Evolutionary conservation across 2,329 filamentous ascomycete genomes (phyloP), one percentile per base, ranked within the genome.

Genomic region (Teratosphaeria gauchensis): DNA sequence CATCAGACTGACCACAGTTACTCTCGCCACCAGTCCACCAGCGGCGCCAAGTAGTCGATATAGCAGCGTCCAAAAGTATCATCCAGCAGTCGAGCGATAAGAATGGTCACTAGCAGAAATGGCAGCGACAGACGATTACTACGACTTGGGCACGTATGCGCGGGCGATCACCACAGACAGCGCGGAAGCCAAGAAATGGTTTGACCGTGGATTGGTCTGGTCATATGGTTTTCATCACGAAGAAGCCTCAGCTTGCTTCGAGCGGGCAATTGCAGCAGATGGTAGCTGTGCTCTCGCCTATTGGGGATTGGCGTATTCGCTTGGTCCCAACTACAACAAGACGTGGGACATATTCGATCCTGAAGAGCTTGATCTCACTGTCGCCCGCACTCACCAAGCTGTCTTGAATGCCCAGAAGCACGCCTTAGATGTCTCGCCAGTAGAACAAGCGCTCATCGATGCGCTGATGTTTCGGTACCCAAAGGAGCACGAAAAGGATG

Each of bases 271-370:
- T 33, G 69, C 71, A 1, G 68, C 75, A 53, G 86, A 89, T 61
- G 61, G 73, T 0, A 62, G 70, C 1, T 87, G 82, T 59, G 78
- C 80, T 32, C 83, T 89, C 76, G 85, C 83, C 2, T 81, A 86
- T 65, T 89, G 86, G 86, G 86, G 86, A 0, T 73, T 88, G 4
- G 84, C 88, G 0, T 91, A 88, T 68, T 78, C 85, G 1, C 74
- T 88, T 0, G 89, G 88, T 0, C 88, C 89, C 3, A 91, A 92
- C 67, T 87, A 88, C 71, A 89, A 92, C 74, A 90, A 91, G 67
- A 84, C 88, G 0, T 91, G 89, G 89, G 80, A 83, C 31, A 78
- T 83, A 28, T 90, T 91, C 63, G 86, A 87, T 57, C 72, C 78
- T 0, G 72, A 77, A 0, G 88, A 91, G 63, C 74, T 86, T 4